phyloP scores from a whole-genome alignment of 257 asterid species.

The Nicotiana tabacum region DNA sequence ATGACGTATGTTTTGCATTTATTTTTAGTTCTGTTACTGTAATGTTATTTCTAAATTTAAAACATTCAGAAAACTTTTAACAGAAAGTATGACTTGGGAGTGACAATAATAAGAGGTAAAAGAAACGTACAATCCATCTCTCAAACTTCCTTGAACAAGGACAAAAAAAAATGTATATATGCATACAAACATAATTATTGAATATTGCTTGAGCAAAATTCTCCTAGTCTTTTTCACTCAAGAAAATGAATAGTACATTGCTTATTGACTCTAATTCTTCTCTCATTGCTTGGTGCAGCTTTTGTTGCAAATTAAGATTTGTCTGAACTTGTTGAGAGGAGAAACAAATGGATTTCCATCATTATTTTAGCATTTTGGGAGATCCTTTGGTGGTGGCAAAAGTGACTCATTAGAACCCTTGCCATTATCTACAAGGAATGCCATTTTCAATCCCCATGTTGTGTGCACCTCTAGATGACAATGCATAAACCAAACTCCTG shows the following conservation, averaged over 20 bases:
- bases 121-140: neutral
- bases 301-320: slow-evolving; percentile 9
- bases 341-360: neutral
- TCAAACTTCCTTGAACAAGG: neutral
- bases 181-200: slow-evolving; percentile 18
- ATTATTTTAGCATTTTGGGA: slow-evolving; percentile 54
- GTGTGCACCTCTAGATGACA: slow-evolving; percentile 94
- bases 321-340: no score
- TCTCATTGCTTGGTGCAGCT: neutral
- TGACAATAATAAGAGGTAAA: neutral
- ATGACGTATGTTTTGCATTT: no score
- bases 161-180: neutral
- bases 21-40: neutral
- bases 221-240: slow-evolving; percentile 14
- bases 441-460: slow-evolving; percentile 83
- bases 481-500: slow-evolving; percentile 91
- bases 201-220: slow-evolving; percentile 20
- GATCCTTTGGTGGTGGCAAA: slow-evolving; percentile 78
- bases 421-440: slow-evolving; percentile 87
- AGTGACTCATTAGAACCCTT: slow-evolving; percentile 55
- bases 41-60: neutral
- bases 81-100: neutral
- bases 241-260: slow-evolving; percentile 18
- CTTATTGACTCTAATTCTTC: neutral
- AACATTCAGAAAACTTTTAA: neutral